Evolutionary conservation across 2,329 filamentous ascomycete genomes (phyloP).

Genomic region (Pseudopithomyces maydicus): DNA sequence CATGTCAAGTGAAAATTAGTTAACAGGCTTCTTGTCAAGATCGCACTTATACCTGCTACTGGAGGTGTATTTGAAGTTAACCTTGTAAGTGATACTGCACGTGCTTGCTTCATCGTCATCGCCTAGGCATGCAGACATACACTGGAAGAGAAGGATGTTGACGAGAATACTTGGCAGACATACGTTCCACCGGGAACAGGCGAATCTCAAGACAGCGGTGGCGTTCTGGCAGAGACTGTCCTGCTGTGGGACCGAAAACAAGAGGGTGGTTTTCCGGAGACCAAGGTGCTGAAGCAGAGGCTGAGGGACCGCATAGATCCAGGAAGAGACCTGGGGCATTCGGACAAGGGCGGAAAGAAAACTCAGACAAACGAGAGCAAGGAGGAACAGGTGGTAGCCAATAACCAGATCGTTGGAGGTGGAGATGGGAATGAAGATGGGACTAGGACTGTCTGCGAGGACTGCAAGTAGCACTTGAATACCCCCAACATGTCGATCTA

Average conservation of each 20-base stretch:
- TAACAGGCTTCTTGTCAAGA: constrained; percentile 34
- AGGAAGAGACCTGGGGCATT: constrained; percentile 76
- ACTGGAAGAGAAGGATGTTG: neutral
- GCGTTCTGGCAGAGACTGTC: constrained; percentile 50
- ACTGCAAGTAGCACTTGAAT: constrained; percentile 32
- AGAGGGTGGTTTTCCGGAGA: constrained; percentile 91
- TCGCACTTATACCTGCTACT: constrained; percentile 82
- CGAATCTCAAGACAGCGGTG: constrained; percentile 3
- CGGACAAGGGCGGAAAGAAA: constrained; percentile 50
- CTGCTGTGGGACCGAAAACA: constrained; percentile 85
- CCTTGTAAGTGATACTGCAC: constrained; percentile 48
- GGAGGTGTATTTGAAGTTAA: constrained; percentile 83
- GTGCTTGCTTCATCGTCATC: neutral
- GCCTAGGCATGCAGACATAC: neutral
- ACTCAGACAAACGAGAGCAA: constrained; percentile 24
- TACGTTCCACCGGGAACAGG: constrained; percentile 19
- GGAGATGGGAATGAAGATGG: constrained; percentile 32
- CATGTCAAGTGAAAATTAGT: no score
- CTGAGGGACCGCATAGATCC: constrained; percentile 85
- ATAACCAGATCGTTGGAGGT: constrained; percentile 9
- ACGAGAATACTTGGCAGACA: constrained; percentile 21
- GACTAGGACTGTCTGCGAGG: constrained; percentile 45
- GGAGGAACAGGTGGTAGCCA: neutral
- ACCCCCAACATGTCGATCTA: neutral
- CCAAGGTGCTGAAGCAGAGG: constrained; percentile 85